Evolutionary conservation across 2,329 filamentous ascomycete genomes (phyloP), one percentile per base, ranked within the genome.

Genomic region (Phialophora expanda): DNA sequence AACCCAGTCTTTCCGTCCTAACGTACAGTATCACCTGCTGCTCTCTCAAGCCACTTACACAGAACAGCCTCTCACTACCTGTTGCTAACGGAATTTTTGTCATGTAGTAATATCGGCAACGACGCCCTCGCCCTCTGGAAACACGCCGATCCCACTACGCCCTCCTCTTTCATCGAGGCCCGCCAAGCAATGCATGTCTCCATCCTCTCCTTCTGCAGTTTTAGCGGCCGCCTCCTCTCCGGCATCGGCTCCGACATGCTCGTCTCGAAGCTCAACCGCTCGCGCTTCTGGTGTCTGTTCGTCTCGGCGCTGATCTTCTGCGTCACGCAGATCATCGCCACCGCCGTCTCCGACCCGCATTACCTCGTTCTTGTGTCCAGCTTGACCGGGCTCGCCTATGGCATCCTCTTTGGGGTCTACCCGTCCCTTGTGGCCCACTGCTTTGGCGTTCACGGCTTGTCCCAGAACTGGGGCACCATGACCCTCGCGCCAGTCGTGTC

Each of bases 391-490:
- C 82, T 98, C 0, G 93, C 89, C 1, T 99, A 99, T 76, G 95
- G 95, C 2, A 92, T 96, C 70, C 84, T 98, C 0, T 98, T 98
- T 71, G 95, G 95, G 38, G 93, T 97, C 22, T 97, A 91, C 77
- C 95, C 95, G 0, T 93, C 93, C 12, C 87, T 98, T 20, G 86
- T 91, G 9, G 92, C 93, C 6, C 93, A 98, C 76, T 89, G 90
- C 0, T 99, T 99, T 76, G 95, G 95, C 7, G 90, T 97, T 28
- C 86, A 89, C 67, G 94, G 93, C 1, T 83, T 99, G 55, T 93
- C 90, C 62, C 92, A 97, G 75, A 99, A 98, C 75, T 99, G 95
- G 94, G 95, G 95, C 14, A 90, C 90, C 73, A 96, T 99, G 88
- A 97, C 92, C 0, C 82, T 97, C 56, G 90, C 92, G 2, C 93